Evolutionary conservation across 371 early-diverging fungal species (phyloP), one percentile per base, ranked within the genome.

Genomic region (Lichtheimia hyalospora): DNA sequence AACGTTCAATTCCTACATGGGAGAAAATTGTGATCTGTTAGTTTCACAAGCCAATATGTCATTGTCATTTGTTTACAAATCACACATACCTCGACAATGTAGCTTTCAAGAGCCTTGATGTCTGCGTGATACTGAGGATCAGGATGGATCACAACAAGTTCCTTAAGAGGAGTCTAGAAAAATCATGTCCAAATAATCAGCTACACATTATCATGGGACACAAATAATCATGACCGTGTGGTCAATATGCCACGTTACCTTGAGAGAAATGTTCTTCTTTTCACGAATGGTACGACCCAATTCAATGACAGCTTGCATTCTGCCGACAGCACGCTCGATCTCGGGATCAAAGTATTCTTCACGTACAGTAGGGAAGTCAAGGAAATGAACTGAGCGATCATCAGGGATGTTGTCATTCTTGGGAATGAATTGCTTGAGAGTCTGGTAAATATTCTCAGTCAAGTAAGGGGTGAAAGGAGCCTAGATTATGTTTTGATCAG

Each of bases 381-480:
- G 81, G 78, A 97, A 96, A 79, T 98, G 98, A 55, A 97, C 79
- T 28, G 90, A 91, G 58, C 94, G 91, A 48, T 84, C 84, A 71
- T 98, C 97, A 43, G 82, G 89, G 34, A 75, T 71, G 24, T 72
- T 64, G 58, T 62, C 54, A 53, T 77, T 69, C 54, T 78, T 69
- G 52, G 85, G 87, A 57, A 94, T 64, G 71, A 89, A 94, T 21
- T 59, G 78, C 78, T 88, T 91, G 61, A 99, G 83, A 60, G 87
- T 87, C 79, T 97, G 99, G 82, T 96, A 99, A 90, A 97, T 97
- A 83, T 86, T 93, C 85, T 99, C 99, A 53, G 93, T 86, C 77
- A 99, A 84, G 89, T 96, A 99, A 15, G 99, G 99, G 24, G 99
- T 96, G 86, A 99, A 99, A 24, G 99, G 96, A 43, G 99, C 92